Base-by-base conservation (phyloP, 2,329 filamentous ascomycete genomes). In the Penicillium nordicum region DNA sequence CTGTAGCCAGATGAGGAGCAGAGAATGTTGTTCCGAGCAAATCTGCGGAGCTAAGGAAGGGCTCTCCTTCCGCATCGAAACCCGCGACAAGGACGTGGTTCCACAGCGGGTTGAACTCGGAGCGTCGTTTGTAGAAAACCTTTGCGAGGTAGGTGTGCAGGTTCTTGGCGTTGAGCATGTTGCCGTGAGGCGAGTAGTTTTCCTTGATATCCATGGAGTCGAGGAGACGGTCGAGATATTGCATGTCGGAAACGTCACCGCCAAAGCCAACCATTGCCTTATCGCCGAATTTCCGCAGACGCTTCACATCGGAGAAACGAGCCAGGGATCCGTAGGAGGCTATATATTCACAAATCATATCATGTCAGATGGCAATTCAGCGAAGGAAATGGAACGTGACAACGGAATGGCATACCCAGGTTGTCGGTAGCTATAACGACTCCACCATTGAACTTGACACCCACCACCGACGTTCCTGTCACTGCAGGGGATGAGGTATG, bases 201-300 rank as follows among this genome's bases (percentile, higher is more conserved):
- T 97, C 92, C 74, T 88, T 84, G 75, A 95, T 91, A 73, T 89
- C 86, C 68, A 97, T 88, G 61, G 90, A 88, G 71, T 84, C 88
- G 67, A 99, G 88, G 70, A 96, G 86, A 67, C 94, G 82, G 84
- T 96, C 89, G 66, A 99, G 86, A 81, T 95, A 95, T 81, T 99
- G 94, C 94, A 99, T 97, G 81, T 99, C 94, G 63, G 90, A 96
- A 68, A 99, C 88, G 80, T 99, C 94, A 75, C 94, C 94, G 74
- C 92, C 91, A 79, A 97, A 96, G 69, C 94, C 94, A 71, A 99
- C 83, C 58, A 97, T 84, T 30, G 91, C 87, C 63, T 87, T 85
- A 64, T 87, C 82, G 78, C 92, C 90, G 78, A 97, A 97, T 67
- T 86, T 84, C 68, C 91, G 91, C 65, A 99, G 88, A 72, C 94